Percentiles rank a stretch among this genome's conserved stretches.
Evolutionary conservation across 1,284 basidiomycete genomes (phyloP).

Genomic region (Leccinum variabile): DNA sequence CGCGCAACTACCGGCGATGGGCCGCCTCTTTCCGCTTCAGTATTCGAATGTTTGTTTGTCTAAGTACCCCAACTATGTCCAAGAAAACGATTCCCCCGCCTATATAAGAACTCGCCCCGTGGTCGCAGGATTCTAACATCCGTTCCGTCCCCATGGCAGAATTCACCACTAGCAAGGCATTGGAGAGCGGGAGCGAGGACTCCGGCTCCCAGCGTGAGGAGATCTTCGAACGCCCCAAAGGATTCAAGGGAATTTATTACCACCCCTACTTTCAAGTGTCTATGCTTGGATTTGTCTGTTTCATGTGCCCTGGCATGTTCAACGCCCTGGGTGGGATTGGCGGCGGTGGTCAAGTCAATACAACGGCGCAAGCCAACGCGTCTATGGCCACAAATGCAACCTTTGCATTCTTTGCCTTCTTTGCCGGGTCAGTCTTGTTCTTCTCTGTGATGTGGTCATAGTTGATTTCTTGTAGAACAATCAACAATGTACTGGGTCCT

Average conservation of each 20-base stretch:
- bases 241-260: constrained; percentile 37
- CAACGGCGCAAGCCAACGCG: constrained; percentile 61
- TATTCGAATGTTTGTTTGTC: constrained; percentile 3
- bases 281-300: constrained; percentile 46
- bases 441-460: neutral
- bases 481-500: constrained; percentile 79
- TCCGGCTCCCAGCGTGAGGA: constrained; percentile 21
- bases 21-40: neutral
- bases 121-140: neutral
- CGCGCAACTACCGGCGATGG: neutral
- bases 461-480: constrained; percentile 45
- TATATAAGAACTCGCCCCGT: constrained; percentile 18
- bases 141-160: constrained; percentile 19
- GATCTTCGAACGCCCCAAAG: constrained; percentile 33
- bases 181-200: constrained; percentile 28
- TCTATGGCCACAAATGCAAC: constrained; percentile 68
- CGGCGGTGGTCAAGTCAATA: constrained; percentile 65
- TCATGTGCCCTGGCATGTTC: constrained; percentile 40
- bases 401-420: constrained; percentile 57
- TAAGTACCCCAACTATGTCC: constrained; percentile 11
- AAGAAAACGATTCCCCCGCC: neutral
- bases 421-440: constrained; percentile 33
- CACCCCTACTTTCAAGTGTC: constrained; percentile 38
- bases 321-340: constrained; percentile 53
- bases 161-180: constrained; percentile 16